Conservation (phyloP, 331 rosid genomes). For the Stylosanthes scabra region DNA sequence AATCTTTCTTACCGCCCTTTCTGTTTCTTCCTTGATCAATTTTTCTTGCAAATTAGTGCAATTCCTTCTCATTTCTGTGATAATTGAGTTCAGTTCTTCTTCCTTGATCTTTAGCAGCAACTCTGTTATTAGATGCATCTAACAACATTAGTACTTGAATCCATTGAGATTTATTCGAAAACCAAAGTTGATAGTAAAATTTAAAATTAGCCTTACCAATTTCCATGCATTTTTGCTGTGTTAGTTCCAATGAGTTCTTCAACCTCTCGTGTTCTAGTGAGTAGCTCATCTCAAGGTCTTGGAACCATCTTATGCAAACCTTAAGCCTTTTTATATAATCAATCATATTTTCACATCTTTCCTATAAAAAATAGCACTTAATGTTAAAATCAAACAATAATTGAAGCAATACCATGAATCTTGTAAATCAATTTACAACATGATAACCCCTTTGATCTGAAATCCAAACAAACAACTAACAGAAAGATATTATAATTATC, state of each 20-base stretch:
- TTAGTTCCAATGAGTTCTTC: conserved; percentile 66
- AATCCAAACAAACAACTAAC: conserved; percentile 22
- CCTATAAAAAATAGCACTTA: conserved; percentile 51
- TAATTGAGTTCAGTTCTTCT: conserved; percentile 83
- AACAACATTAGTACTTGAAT: conserved; percentile 26
- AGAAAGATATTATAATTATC: background rate
- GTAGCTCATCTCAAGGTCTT: conserved; percentile 89
- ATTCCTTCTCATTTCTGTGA: conserved; percentile 75
- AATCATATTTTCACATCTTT: conserved; percentile 89
- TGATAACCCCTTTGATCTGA: conserved; percentile 10
- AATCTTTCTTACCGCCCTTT: conserved; percentile 72
- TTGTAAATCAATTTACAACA: conserved; percentile 7
- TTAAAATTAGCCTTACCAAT: conserved; percentile 58
- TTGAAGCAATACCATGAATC: conserved; percentile 12
- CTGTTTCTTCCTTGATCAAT: conserved; percentile 80
- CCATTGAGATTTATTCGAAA: conserved; percentile 4
- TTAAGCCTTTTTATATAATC: conserved; percentile 92
- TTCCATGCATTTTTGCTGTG: conserved; percentile 71
- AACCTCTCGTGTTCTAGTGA: conserved; percentile 80
- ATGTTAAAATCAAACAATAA: conserved; percentile 12
- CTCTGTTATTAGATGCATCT: conserved; percentile 55
- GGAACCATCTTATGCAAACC: conserved; percentile 92
- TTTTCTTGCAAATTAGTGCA: conserved; percentile 77
- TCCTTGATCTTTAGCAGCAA: conserved; percentile 74
- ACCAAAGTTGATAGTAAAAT: conserved; percentile 3